Evolutionary conservation across 2,329 filamentous ascomycete species (phyloP), one percentile per base, ranked within the genome.

Genomic region (Claviceps maximensis): DNA sequence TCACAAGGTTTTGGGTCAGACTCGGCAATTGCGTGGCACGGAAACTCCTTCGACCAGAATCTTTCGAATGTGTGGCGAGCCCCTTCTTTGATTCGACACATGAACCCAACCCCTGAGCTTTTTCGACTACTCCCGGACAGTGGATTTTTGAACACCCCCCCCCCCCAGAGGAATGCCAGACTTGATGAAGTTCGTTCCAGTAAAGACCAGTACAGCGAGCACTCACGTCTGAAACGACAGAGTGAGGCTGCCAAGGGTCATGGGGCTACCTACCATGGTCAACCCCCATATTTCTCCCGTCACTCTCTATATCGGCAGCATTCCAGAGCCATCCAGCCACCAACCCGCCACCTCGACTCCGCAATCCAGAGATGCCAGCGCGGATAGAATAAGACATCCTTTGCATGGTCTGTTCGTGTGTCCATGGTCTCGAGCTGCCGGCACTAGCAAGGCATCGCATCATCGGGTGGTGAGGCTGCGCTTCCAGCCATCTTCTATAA

Each of bases 341-440:
- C 49, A 48, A 27, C 49, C 49, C 51, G 47, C 51, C 51, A 53
- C 51, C 49, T 23, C 38, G 19, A 15, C 38, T 47, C 45, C 49
- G 21, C 49, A 54, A 49, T 49, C 38, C 45, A 53, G 25, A n/a
- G 15, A 6, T 38, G n/a, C 19, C 23, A 38, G 36, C 36, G 21
- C 19, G 38, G 45, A 49, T 13, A 15, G 13, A 27, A 36, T 21
- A 21, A 48, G 29, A 10, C n/a, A 15, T 40, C 33, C 31, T 8
- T 41, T 53, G 31, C n/a, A 29, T 41, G 47, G 42, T 23, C 12
- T 42, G 9, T 17, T 31, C 5, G 17, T 49, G 48, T 49, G 17
- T 25, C 8, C 17, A 1, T 40, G 6, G 42, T 4, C 15, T 45
- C 17, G 36, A 8, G 4, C 27, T 27, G 23, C 9, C 1, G 17